These are phyloP conservation scores for Coemansia sp. DNA, from an alignment of 192 early-diverging fungal species.

Conservation along the genomic window DNA sequence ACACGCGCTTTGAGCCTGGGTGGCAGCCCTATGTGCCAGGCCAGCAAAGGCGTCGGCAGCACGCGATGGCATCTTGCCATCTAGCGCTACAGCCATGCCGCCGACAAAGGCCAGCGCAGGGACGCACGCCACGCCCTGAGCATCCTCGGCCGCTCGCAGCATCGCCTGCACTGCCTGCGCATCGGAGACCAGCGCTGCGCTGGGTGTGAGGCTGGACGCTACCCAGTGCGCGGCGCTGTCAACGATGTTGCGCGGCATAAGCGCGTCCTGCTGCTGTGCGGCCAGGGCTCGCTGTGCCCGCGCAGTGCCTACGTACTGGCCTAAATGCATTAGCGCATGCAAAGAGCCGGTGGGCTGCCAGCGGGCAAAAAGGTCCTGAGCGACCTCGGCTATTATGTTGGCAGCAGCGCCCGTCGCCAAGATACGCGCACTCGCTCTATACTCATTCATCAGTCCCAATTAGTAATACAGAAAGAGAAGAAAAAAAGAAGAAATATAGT, in stretches of 20 bases:
- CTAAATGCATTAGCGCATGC: slow-evolving; percentile 13
- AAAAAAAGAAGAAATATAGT: no score
- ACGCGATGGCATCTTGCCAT: background rate
- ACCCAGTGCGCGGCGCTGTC: background rate
- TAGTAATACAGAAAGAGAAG: background rate
- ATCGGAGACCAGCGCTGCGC: background rate
- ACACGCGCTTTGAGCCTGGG: background rate
- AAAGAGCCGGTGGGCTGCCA: background rate
- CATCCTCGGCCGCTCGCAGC: background rate
- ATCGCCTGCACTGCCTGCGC: slow-evolving; percentile 1
- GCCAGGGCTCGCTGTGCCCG: background rate
- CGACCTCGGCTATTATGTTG: slow-evolving; percentile 30
- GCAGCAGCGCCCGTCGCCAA: slow-evolving; percentile 19
- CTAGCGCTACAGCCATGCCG: slow-evolving; percentile 23
- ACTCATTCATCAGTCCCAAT: slow-evolving; percentile 10
- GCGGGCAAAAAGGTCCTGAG: slow-evolving; percentile 19
- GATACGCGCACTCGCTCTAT: slow-evolving; percentile 21
- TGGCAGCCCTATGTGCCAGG: background rate
- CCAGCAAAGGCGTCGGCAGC: background rate
- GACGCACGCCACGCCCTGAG: background rate
- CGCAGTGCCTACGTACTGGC: slow-evolving; percentile 24
- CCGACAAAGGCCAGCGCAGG: slow-evolving; percentile 26
- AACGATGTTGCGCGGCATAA: background rate
- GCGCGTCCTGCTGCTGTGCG: background rate
- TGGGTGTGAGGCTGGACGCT: background rate